These are phyloP conservation scores for Aciculosporium take DNA, from an alignment of 2,329 filamentous ascomycete species.

Conservation along the genomic window DNA sequence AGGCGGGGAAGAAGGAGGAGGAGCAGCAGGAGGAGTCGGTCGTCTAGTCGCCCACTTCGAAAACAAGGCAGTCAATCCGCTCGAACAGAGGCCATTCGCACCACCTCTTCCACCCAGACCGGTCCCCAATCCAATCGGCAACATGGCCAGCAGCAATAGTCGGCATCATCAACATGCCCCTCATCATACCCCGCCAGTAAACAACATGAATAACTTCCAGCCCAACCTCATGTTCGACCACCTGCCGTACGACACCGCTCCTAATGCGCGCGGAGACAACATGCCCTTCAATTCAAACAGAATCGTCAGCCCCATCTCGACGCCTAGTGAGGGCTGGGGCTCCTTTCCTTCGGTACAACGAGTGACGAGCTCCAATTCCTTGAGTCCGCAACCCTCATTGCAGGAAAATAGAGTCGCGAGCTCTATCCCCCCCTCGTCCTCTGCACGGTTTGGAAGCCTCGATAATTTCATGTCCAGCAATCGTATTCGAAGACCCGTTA, in stretches of 20 bases:
- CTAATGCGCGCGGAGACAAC: neutral
- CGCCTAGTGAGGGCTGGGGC: constrained; percentile 19
- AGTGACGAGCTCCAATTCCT: constrained; percentile 19
- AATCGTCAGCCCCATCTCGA: constrained; percentile 19
- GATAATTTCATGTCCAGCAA: constrained; percentile 19
- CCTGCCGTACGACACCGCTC: constrained; percentile 4
- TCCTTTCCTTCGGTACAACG: constrained; percentile 16
- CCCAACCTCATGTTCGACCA: constrained; percentile 5
- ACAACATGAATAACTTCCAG: constrained; percentile 11
- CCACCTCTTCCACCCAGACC: constrained; percentile 23
- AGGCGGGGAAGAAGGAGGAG: too few relatives aligned
- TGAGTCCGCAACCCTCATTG: constrained; percentile 15
- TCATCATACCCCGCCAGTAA: constrained; percentile 10
- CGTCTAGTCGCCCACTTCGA: constrained; percentile 28
- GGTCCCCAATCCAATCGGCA: constrained; percentile 13
- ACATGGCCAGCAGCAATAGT: neutral
- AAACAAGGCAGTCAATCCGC: constrained; percentile 18
- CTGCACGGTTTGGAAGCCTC: constrained; percentile 18
- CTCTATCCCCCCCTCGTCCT: constrained; percentile 14
- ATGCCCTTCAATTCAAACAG: constrained; percentile 12
- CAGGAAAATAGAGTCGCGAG: constrained; percentile 18
- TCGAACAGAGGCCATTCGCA: constrained; percentile 23
- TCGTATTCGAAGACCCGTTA: constrained; percentile 15
- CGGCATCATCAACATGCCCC: constrained; percentile 8
- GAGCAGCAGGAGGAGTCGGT: constrained; percentile 16